These are phyloP conservation scores for Sorghum bicolor DNA, from an alignment of 176 grass and related monocot genomes.

Conservation along the genomic window DNA sequence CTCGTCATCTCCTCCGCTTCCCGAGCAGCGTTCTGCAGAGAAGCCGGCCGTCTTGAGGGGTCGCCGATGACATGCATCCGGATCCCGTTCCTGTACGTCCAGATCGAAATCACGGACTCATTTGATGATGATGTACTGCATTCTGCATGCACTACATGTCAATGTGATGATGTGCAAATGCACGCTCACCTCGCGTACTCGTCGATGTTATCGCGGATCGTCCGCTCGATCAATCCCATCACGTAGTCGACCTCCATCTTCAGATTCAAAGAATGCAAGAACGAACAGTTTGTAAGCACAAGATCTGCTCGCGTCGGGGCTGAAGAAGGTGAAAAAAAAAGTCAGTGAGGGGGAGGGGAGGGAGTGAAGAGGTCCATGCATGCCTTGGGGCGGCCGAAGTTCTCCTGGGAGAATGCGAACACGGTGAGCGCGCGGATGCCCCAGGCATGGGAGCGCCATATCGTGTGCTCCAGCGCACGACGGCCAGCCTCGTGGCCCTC, in stretches of 20 bases:
- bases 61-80: slow-evolving; percentile 46
- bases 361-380: neutral
- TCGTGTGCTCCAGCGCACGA: slow-evolving; percentile 27
- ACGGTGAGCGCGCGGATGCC: slow-evolving; percentile 52
- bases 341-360: no score
- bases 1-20: slow-evolving; percentile 37
- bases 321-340: neutral
- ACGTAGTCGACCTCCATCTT: slow-evolving; percentile 55
- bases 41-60: slow-evolving; percentile 31
- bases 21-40: slow-evolving; percentile 32
- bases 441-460: slow-evolving; percentile 38
- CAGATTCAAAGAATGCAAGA: slow-evolving; percentile 10
- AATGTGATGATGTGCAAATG: neutral
- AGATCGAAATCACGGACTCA: neutral
- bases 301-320: neutral
- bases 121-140: neutral
- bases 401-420: slow-evolving; percentile 70
- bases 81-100: slow-evolving; percentile 37
- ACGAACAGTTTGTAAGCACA: neutral
- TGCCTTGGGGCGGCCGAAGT: slow-evolving; percentile 54
- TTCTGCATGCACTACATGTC: neutral
- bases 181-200: slow-evolving; percentile 39
- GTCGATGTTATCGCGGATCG: slow-evolving; percentile 20
- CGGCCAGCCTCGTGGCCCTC: slow-evolving; percentile 56
- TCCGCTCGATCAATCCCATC: slow-evolving; percentile 43